A percentile compares a stretch with the other conserved stretches of the same genome.
Evolutionary conservation across 2,329 filamentous ascomycete species (phyloP).

Genomic region (Pseudogymnoascus sp.): DNA sequence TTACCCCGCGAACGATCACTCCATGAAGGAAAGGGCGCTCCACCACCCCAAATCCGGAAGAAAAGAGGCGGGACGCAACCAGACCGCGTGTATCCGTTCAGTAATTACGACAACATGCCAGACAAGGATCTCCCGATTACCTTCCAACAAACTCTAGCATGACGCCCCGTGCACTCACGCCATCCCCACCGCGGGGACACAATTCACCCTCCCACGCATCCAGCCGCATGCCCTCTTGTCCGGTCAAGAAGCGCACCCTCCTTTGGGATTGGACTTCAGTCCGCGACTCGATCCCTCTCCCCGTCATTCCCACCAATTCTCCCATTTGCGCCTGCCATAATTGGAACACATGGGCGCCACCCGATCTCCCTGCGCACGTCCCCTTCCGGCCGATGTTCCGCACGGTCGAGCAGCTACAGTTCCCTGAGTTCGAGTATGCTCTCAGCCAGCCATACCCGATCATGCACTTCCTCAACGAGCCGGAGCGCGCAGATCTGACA

Average conservation of each 20-base stretch:
- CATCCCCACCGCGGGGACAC: neutral
- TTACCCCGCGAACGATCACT: neutral
- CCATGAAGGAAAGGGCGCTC: neutral
- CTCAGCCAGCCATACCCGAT: slow-evolving; percentile 23
- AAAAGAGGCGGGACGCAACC: neutral
- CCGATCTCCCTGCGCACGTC: slow-evolving; percentile 30
- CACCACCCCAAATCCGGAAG: neutral
- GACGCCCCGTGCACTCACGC: slow-evolving; percentile 1
- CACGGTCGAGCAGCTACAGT: slow-evolving; percentile 29
- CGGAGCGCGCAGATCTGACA: slow-evolving; percentile 33
- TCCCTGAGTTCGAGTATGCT: slow-evolving; percentile 24
- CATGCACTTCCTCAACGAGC: slow-evolving; percentile 41
- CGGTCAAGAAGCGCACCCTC: slow-evolving; percentile 32
- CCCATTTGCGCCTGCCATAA: slow-evolving; percentile 34
- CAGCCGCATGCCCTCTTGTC: neutral
- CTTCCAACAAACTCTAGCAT: neutral
- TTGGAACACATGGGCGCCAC: slow-evolving; percentile 37
- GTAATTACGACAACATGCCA: neutral
- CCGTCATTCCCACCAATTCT: slow-evolving; percentile 30
- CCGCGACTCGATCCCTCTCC: slow-evolving; percentile 30
- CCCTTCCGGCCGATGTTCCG: slow-evolving; percentile 39
- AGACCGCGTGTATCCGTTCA: neutral
- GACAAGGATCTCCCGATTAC: neutral
- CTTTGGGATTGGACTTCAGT: slow-evolving; percentile 40
- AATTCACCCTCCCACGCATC: neutral